Conservation (phyloP, 768 basidiomycete species). For the Cystofilobasidium macerans region DNA sequence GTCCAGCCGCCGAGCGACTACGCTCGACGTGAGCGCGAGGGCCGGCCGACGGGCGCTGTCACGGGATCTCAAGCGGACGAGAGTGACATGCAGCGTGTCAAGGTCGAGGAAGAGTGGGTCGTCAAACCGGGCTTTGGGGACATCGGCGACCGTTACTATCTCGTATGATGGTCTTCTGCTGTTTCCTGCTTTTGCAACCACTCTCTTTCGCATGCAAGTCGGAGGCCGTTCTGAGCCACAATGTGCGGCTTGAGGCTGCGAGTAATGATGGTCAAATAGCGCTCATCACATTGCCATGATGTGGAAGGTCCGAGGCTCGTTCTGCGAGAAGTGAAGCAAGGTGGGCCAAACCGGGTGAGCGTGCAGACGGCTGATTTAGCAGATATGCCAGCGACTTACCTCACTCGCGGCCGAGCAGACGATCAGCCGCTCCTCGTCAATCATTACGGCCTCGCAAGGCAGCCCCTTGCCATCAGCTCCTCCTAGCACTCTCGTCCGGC, state of each 20-base stretch:
- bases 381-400: not conserved
- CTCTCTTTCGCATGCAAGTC: no score
- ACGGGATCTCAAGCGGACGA: not conserved
- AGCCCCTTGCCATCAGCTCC: not conserved
- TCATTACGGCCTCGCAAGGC: not conserved
- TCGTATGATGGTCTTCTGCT: no score
- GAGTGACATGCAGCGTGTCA: not conserved
- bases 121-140: conserved; percentile 21
- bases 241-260: no score
- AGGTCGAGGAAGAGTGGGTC: conserved; percentile 21
- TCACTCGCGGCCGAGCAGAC: not conserved
- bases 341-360: not conserved
- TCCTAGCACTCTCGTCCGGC: not conserved
- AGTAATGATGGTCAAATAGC: no score
- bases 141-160: conserved; percentile 17
- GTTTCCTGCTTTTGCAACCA: no score
- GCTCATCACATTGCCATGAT: not conserved
- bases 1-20: not conserved
- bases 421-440: not conserved
- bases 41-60: not conserved
- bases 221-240: no score
- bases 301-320: not conserved
- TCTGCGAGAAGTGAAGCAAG: not conserved
- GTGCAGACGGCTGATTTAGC: no score
- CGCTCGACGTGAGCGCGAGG: not conserved